Percentiles rank a stretch among this genome's conserved stretches.
Conservation (phyloP, 306 rosid genomes). For the Lathyrus tuberosus region DNA sequence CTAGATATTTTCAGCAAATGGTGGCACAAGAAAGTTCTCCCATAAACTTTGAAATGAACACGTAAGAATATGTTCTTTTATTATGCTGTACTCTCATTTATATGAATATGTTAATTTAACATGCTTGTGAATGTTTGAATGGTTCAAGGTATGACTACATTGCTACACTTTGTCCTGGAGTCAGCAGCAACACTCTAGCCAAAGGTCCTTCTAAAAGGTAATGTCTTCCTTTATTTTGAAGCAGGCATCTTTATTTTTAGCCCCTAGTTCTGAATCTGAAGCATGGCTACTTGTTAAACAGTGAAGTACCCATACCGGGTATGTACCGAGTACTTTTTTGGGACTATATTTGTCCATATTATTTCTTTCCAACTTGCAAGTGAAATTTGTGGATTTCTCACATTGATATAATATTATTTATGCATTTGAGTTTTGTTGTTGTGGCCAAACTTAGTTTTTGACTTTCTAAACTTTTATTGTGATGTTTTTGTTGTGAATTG, state of each 20-base stretch:
- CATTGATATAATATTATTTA: background rate
- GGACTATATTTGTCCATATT: background rate
- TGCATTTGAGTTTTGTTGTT: background rate
- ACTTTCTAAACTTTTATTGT: background rate
- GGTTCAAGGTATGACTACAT: conserved; percentile 71
- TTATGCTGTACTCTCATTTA: conserved; percentile 16
- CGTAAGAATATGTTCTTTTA: conserved; percentile 53
- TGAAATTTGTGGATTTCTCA: background rate
- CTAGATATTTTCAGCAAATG: conserved; percentile 73
- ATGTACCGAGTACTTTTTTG: background rate
- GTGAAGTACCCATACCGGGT: background rate
- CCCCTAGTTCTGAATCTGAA: background rate
- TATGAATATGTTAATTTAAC: conserved; percentile 11
- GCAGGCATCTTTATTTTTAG: conserved; percentile 15
- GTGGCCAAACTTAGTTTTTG: background rate
- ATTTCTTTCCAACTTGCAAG: too few species aligned
- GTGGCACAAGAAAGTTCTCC: conserved; percentile 58
- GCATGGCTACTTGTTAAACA: background rate
- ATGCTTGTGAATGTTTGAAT: conserved; percentile 40
- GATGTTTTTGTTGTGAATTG: background rate
- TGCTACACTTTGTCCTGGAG: conserved; percentile 72
- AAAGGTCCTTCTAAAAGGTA: conserved; percentile 75
- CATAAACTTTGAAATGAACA: conserved; percentile 67
- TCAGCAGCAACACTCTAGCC: conserved; percentile 44
- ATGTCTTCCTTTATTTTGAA: conserved; percentile 25